Base-by-base conservation (phyloP, 116 monocot species). In the Trichopus zeylanicus region DNA sequence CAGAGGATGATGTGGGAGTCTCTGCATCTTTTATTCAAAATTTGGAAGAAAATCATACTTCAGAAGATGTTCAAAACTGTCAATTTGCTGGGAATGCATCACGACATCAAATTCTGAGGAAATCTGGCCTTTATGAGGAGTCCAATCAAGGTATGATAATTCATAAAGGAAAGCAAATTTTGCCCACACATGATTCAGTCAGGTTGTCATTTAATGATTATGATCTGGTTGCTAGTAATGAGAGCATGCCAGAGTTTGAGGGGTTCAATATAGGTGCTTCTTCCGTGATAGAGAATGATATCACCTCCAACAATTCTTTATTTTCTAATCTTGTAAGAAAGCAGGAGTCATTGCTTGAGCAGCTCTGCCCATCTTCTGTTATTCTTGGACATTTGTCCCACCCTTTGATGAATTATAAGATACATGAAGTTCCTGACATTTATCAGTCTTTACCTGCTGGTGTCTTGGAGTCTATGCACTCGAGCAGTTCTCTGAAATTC, bases 211-310 rank as follows among this genome's bases (percentile, higher is more conserved):
- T 31, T 12, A 10, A 32, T 58, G 46, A 56, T 33, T 35, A 38
- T 53, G 54, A 30, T 48, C 15, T 28, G 23, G 59, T 12, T 60
- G 31, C 29, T 59, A 33, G 63, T 37, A 62, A 74, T 56, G 65
- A 68, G 16, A 63, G 48, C 31, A 78, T 67, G 69, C 80, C 91
- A 19, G 83, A 80, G 42, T 65, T 78, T 55, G 91, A 91, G 56
- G 72, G 69, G 18, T 86, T 83, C 59, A 73, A 54, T 61, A 68
- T 86, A 57, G 78, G 29, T 9, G n/a, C 54, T 58, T 54, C 75
- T 61, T 51, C 74, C 11, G n/a, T 55, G 39, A 25, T 20, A 15
- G 54, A 49, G 34, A 31, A 66, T 46, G 67, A 39, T 51, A 65
- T 67, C 48, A 24, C 51, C 13, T 61, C 31, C 20, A 48, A 58